Evolutionary conservation across 2,329 filamentous ascomycete species (phyloP), one percentile per base, ranked within the genome.

Genomic region (Colletotrichum brevisporum): DNA sequence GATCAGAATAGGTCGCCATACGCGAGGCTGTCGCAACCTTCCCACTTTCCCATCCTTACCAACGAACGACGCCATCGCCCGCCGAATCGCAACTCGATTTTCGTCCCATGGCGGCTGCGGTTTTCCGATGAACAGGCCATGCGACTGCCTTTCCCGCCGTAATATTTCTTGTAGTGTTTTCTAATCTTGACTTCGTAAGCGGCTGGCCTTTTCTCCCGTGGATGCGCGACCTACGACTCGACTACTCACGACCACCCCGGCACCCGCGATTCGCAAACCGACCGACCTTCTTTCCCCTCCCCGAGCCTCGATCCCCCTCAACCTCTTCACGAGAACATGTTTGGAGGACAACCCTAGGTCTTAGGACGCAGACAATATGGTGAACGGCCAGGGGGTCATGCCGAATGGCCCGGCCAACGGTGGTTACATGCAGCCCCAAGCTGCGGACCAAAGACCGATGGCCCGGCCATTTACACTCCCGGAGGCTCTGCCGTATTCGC

Each of bases 401-500:
- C 69, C 60, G 15, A 62, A 66, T 57, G 69, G 69, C 18, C 70
- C 70, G 41, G 41, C 47, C 12, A 71, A 72, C 51, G 68, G 70
- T n/a, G 48, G 27, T 50, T 70, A 67, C 31, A 66, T 67, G 43
- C 70, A 71, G 61, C 62, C 62, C 24, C 66, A 69, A 48, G 26
- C 57, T 24, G 51, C 56, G 53, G 58, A 67, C 9, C 70, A 71
- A 48, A 57, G 57, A 21, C 63, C 68, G n/a, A 66, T 60, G 66
- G 62, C 66, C 15, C 53, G 84, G 63, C 85, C 90, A 1, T 89
- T 91, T 76, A 88, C 87, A 4, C 87, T 96, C 13, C 88, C 91
- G 65, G 92, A 96, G 76, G 93, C 93, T 36, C 84, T 96, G 53
- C 92, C 92, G n/a, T 95, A 91, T 80, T 93, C 93, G 59, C 93